These are phyloP conservation scores for Lachnellula willkommii DNA, from an alignment of 2,329 filamentous ascomycete species.

Conservation along the genomic window DNA sequence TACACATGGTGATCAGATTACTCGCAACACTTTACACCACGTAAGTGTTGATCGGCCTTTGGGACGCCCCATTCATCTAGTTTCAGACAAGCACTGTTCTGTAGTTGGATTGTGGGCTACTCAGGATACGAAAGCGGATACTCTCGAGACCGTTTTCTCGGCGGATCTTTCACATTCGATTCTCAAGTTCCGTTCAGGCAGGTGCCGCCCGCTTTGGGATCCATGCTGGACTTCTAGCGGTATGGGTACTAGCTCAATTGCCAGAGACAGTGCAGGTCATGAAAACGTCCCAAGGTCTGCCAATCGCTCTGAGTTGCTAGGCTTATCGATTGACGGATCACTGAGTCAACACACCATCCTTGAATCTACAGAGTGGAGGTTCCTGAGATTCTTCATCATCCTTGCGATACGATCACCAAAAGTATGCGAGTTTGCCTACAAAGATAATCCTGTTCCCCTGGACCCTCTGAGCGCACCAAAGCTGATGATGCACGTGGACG, in stretches of 20 bases:
- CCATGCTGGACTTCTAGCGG: slow-evolving; percentile 11
- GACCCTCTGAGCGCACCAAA: slow-evolving; percentile 40
- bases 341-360: slow-evolving; percentile 66
- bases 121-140: slow-evolving; percentile 25
- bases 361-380: slow-evolving; percentile 53
- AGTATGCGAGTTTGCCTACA: slow-evolving; percentile 46
- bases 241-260: slow-evolving; percentile 37
- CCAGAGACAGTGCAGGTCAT: neutral
- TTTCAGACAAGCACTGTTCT: slow-evolving; percentile 30
- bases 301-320: slow-evolving; percentile 46
- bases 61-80: slow-evolving; percentile 23
- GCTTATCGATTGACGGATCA: slow-evolving; percentile 63
- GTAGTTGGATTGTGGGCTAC: slow-evolving; percentile 30
- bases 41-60: slow-evolving; percentile 6
- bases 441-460: slow-evolving; percentile 17
- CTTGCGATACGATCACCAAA: slow-evolving; percentile 47
- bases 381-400: slow-evolving; percentile 70
- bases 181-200: slow-evolving; percentile 48
- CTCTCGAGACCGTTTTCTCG: slow-evolving; percentile 44
- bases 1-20: slow-evolving; percentile 29
- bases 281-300: neutral
- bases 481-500: slow-evolving; percentile 58
- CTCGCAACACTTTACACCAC: slow-evolving; percentile 28
- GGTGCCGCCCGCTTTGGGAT: slow-evolving; percentile 38
- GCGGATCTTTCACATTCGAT: slow-evolving; percentile 52